Evolutionary conservation across 345 rosid genomes (phyloP).

Genomic region (Schrenkiella parvula): DNA sequence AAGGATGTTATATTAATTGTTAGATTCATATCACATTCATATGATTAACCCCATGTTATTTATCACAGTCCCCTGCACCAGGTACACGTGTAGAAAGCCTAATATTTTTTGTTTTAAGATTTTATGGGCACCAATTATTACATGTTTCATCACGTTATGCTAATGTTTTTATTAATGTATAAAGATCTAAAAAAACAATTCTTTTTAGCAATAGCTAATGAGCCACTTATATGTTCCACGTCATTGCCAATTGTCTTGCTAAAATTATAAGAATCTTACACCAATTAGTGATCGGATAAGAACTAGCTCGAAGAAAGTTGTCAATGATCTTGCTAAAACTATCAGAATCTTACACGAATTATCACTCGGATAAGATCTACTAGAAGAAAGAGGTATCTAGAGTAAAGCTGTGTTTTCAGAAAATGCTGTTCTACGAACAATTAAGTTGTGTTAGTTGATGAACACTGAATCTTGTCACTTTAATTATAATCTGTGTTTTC

Average conservation of each 20-base stretch:
- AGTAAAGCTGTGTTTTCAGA: background rate
- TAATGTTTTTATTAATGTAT: background rate
- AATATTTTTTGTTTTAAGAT: background rate
- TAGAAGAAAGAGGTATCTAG: background rate
- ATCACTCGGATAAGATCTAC: slow-evolving; percentile 20
- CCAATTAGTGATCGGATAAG: slow-evolving; percentile 24
- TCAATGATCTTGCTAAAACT: slow-evolving; percentile 4
- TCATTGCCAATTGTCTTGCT: background rate
- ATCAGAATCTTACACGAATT: slow-evolving; percentile 19
- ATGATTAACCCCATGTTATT: background rate
- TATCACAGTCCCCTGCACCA: background rate
- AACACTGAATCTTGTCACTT: background rate
- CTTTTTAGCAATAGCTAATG: slow-evolving; percentile 24
- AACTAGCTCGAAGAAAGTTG: slow-evolving; percentile 11
- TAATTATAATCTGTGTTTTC: background rate
- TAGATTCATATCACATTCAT: background rate
- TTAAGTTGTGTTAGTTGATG: background rate
- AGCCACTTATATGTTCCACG: background rate
- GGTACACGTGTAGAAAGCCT: background rate
- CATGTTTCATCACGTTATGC: slow-evolving; percentile 10
- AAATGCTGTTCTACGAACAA: background rate
- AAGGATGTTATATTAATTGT: background rate
- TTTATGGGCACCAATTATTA: slow-evolving; percentile 6
- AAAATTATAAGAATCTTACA: slow-evolving; percentile 5
- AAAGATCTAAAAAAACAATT: background rate